phyloP scores from a whole-genome alignment of 441 rosid species.

The Pelargonium myrrhifolium region DNA sequence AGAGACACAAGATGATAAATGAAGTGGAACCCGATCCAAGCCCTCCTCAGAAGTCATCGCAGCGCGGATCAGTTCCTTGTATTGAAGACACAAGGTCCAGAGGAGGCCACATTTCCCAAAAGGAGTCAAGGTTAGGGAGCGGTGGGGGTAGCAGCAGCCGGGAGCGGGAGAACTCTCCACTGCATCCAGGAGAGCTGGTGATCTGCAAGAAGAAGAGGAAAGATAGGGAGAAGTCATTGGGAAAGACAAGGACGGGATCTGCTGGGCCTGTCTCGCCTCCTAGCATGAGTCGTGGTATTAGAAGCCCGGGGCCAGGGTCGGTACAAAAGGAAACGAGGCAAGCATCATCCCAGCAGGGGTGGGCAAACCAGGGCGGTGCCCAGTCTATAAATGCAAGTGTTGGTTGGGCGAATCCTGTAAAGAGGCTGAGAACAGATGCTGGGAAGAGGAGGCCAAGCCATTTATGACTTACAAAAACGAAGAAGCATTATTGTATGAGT shows the following conservation, averaged over 20 bases:
- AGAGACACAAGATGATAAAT: conserved; percentile 51
- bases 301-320: conserved; percentile 47
- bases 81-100: conserved; percentile 52
- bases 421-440: conserved; percentile 89
- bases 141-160: conserved; percentile 40
- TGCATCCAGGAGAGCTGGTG: conserved; percentile 89
- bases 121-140: conserved; percentile 57
- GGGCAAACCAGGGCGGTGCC: conserved; percentile 50
- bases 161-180: conserved; percentile 65
- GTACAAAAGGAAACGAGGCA: conserved; percentile 45
- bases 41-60: conserved; percentile 40
- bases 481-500: conserved; percentile 19
- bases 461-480: conserved; percentile 32
- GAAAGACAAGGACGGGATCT: conserved; percentile 57
- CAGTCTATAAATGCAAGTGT: conserved; percentile 21
- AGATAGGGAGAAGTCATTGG: conserved; percentile 75
- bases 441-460: conserved; percentile 95
- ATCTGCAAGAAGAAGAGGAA: conserved; percentile 98
- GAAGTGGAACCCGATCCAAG: conserved; percentile 59
- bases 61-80: conserved; percentile 32
- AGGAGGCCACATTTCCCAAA: conserved; percentile 56
- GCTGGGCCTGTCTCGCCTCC: conserved; percentile 78
- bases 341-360: too few species aligned
- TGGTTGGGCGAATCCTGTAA: conserved; percentile 99
- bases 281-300: conserved; percentile 53